Evolutionary conservation across 73 alveolate genomes (phyloP).

Genomic region (Paramecium biaurelia): DNA sequence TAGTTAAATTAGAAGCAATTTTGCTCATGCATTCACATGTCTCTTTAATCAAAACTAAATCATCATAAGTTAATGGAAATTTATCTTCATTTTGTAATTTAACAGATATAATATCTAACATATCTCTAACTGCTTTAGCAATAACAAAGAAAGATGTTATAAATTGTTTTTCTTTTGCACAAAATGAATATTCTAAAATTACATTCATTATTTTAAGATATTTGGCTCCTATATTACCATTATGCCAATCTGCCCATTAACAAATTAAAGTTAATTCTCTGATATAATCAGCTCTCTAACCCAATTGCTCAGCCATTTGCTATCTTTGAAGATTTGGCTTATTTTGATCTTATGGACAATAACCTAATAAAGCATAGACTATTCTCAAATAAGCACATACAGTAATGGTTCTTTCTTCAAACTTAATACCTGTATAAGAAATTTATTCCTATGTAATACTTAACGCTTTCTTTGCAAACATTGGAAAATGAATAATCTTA

Average conservation of each 20-base stretch:
- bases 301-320: slow-evolving; percentile 61
- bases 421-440: neutral
- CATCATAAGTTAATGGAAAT: slow-evolving; percentile 57
- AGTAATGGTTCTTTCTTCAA: slow-evolving; percentile 42
- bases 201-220: slow-evolving; percentile 75
- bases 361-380: slow-evolving; percentile 72
- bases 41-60: slow-evolving; percentile 54
- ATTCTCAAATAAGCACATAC: slow-evolving; percentile 78
- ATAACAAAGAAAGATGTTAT: slow-evolving; percentile 54
- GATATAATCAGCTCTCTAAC: slow-evolving; percentile 58
- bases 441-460: neutral
- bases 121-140: slow-evolving; percentile 60
- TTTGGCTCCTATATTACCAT: slow-evolving; percentile 81
- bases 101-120: slow-evolving; percentile 39
- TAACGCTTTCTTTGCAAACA: neutral
- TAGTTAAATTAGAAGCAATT: neutral
- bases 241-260: slow-evolving; percentile 86
- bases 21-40: slow-evolving; percentile 50
- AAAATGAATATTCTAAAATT: slow-evolving; percentile 43
- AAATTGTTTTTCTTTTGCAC: slow-evolving; percentile 36
- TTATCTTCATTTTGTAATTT: slow-evolving; percentile 63
- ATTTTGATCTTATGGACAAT: slow-evolving; percentile 57
- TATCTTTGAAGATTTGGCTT: neutral
- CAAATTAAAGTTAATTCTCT: slow-evolving; percentile 78
- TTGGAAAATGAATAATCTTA: slow-evolving; percentile 31